Evolutionary conservation across 805 yeast genomes (phyloP).

Genomic region (Dipodascopsis uninucleata): DNA sequence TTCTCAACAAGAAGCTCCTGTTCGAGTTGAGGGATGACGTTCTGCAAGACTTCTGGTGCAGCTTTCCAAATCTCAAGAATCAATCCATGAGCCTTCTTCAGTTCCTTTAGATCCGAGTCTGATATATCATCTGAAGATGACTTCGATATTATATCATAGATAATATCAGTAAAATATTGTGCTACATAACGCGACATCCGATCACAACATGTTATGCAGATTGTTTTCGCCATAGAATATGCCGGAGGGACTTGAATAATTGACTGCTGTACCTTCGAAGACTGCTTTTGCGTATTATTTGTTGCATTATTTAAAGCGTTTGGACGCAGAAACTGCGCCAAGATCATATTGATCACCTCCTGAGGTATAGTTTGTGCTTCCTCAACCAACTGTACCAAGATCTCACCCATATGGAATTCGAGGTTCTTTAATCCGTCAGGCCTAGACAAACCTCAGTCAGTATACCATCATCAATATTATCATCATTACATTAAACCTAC

Average conservation of each 20-base stretch:
- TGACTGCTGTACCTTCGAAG: slow-evolving; percentile 13
- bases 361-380: slow-evolving; percentile 66
- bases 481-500: slow-evolving; percentile 24
- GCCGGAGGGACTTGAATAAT: slow-evolving; percentile 47
- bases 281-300: not conserved
- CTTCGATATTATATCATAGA: slow-evolving; percentile 40
- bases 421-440: slow-evolving; percentile 37
- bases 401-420: slow-evolving; percentile 61
- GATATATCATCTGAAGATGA: slow-evolving; percentile 33
- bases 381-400: slow-evolving; percentile 69
- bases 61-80: slow-evolving; percentile 69
- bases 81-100: slow-evolving; percentile 60
- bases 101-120: slow-evolving; percentile 39
- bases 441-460: slow-evolving; percentile 5
- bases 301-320: slow-evolving; percentile 31
- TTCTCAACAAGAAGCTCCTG: slow-evolving; percentile 71
- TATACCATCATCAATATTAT: too few relatives aligned
- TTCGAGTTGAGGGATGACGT: slow-evolving; percentile 74
- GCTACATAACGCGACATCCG: slow-evolving; percentile 72
- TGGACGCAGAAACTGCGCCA: slow-evolving; percentile 56
- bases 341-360: slow-evolving; percentile 55
- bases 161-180: slow-evolving; percentile 73
- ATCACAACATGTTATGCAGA: slow-evolving; percentile 69
- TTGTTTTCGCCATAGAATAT: slow-evolving; percentile 57
- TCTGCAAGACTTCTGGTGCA: slow-evolving; percentile 67